Base-by-base conservation (phyloP, 768 basidiomycete genomes). In the Pholiota conissans region DNA sequence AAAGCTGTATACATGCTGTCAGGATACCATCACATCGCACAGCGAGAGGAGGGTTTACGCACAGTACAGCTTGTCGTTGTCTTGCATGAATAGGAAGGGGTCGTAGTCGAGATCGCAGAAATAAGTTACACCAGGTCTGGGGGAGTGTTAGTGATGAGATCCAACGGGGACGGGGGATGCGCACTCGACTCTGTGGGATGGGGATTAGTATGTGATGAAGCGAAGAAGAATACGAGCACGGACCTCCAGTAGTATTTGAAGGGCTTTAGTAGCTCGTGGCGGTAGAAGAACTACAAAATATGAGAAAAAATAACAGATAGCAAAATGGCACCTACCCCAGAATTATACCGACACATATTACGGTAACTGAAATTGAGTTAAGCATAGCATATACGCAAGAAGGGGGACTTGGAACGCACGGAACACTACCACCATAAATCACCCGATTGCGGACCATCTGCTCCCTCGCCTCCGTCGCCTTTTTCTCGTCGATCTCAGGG, bases 231-330 rank as follows among this genome's bases (percentile, higher is more conserved):
- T n/a, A n/a, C n/a, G n/a, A 79, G 83, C 73, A 76, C 75, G 49
- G 75, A 69, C 26, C 75, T 76, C 90, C 90, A 93, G 70, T 93
- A 92, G 74, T 86, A 93, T 29, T 86, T 82, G 71, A 86, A 91
- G 34, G 82, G 74, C 61, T 84, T 77, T 32, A 93, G 73, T 2
- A 91, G 71, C 5, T 81, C 76, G 62, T 93, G 90, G 30, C 80
- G 74, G 78, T 84, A 93, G 78, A 93, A 93, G 79, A 84, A 87
- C 81, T 87, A 57, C 9, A 45, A 4, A 63, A 75, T 75, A 57
- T 57, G 18, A 34, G 16, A 56, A 24, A 14, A 3, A 16, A 37
- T 14, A 20, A 10, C 0, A 32, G 22, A 22, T 29, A 39, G 3
- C n/a, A 10, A 30, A 45, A 9, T 20, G 10, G 13, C 8, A 72